A percentile compares a stretch with the other conserved stretches of the same genome.
Evolutionary conservation across 2,329 filamentous ascomycete species (phyloP).

Genomic region (Xylaria digitata): DNA sequence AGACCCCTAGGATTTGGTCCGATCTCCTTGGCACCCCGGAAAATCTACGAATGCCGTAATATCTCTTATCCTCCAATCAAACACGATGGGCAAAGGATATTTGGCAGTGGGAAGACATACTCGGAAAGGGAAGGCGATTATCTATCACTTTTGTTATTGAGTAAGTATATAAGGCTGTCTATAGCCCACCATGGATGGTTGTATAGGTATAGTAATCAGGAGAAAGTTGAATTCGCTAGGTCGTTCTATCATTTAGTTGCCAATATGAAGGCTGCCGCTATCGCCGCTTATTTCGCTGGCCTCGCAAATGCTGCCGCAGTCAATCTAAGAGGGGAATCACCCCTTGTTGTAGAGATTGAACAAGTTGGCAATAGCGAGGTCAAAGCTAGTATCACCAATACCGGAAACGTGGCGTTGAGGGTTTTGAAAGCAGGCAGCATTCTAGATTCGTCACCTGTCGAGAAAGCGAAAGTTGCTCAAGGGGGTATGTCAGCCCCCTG

Average conservation of each 20-base stretch:
- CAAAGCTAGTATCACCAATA: slow-evolving; percentile 63
- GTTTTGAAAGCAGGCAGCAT: slow-evolving; percentile 63
- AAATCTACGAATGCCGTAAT: neutral
- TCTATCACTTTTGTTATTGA: neutral
- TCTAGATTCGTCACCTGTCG: slow-evolving; percentile 59
- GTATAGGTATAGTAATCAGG: neutral
- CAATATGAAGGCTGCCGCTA: slow-evolving; percentile 24
- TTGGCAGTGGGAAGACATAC: neutral
- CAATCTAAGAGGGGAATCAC: slow-evolving; percentile 29
- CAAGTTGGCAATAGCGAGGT: slow-evolving; percentile 61
- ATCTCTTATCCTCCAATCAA: slow-evolving; percentile 14
- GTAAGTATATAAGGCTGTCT: slow-evolving; percentile 2
- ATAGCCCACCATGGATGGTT: neutral
- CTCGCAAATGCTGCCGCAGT: slow-evolving; percentile 22
- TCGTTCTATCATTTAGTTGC: neutral
- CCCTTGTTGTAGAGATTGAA: slow-evolving; percentile 56
- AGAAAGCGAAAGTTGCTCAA: slow-evolving; percentile 61
- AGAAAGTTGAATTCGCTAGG: neutral
- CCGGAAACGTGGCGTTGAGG: slow-evolving; percentile 58
- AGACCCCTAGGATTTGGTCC: neutral
- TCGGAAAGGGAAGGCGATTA: slow-evolving; percentile 15
- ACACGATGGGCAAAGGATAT: neutral
- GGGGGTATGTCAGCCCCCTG: slow-evolving; percentile 50
- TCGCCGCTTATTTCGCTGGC: slow-evolving; percentile 11
- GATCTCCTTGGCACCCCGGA: slow-evolving; percentile 10